Evolutionary conservation across 306 rosid genomes (phyloP).

Genomic region (Purshia tridentata): DNA sequence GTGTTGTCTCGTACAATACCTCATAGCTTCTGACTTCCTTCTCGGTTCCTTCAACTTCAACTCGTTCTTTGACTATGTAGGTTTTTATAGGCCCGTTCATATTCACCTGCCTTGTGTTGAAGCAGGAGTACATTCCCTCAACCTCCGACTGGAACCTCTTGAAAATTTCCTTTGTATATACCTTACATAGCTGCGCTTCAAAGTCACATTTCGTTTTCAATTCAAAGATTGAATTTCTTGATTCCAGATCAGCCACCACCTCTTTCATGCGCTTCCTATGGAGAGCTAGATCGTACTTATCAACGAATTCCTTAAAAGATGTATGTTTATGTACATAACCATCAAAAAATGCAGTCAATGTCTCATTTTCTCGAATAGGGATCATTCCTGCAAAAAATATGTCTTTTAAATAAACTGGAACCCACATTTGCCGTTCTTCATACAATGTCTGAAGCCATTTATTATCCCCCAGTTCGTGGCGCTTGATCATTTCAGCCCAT

Average conservation of each 20-base stretch:
- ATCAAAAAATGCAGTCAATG: slow-evolving; percentile 54
- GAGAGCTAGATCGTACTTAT: slow-evolving; percentile 68
- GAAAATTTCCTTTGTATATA: slow-evolving; percentile 60
- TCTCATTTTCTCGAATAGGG: slow-evolving; percentile 49
- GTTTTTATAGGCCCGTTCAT: slow-evolving; percentile 64
- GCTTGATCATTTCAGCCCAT: slow-evolving; percentile 63
- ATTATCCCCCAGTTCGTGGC: slow-evolving; percentile 50
- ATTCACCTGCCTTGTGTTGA: slow-evolving; percentile 65
- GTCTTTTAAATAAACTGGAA: slow-evolving; percentile 74
- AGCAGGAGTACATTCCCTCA: slow-evolving; percentile 72
- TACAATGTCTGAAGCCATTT: slow-evolving; percentile 65
- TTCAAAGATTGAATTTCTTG: slow-evolving; percentile 41
- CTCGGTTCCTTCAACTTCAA: slow-evolving; percentile 50
- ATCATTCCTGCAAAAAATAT: slow-evolving; percentile 59
- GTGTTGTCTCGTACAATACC: slow-evolving; percentile 60
- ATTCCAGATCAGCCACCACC: slow-evolving; percentile 54
- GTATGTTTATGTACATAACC: slow-evolving; percentile 75
- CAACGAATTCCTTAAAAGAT: slow-evolving; percentile 74
- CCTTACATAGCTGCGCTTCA: slow-evolving; percentile 59
- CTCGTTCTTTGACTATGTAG: slow-evolving; percentile 68
- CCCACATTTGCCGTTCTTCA: slow-evolving; percentile 59
- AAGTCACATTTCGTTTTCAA: slow-evolving; percentile 56
- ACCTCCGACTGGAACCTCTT: slow-evolving; percentile 63
- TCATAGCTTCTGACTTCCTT: slow-evolving; percentile 56
- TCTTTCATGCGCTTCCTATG: slow-evolving; percentile 66